Evolutionary conservation across 225 moss, liverwort and hornwort genomes (phyloP).

Genomic region (Climacium dendroides): DNA sequence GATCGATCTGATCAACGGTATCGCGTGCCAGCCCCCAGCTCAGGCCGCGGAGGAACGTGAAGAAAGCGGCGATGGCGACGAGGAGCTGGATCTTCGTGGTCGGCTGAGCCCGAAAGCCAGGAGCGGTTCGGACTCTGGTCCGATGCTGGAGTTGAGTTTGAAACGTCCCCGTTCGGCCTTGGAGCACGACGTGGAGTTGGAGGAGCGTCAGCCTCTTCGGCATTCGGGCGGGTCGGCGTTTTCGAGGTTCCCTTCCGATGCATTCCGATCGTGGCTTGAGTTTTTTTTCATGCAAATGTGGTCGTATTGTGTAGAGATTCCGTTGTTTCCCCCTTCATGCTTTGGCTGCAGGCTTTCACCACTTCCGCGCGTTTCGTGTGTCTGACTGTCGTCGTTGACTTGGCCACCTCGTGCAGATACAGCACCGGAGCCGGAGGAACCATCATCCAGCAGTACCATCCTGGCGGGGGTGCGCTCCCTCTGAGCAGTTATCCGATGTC

Average conservation of each 20-base stretch:
- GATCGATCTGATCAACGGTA: constrained; percentile 74
- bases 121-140: constrained; percentile 40
- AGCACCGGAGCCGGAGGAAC: constrained; percentile 61
- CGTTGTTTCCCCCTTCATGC: not conserved
- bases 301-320: not conserved
- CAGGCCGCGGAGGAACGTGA: constrained; percentile 7
- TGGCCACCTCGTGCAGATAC: constrained; percentile 29
- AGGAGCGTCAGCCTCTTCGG: constrained; percentile 61
- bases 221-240: constrained; percentile 96
- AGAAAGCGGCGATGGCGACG: constrained; percentile 31
- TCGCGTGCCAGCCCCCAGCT: constrained; percentile 40
- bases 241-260: constrained; percentile 43
- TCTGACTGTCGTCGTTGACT: not conserved
- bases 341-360: not conserved
- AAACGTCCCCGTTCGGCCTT: constrained; percentile 57
- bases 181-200: constrained; percentile 37
- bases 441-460: constrained; percentile 52
- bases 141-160: constrained; percentile 70
- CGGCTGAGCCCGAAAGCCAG: constrained; percentile 50
- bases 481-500: constrained; percentile 25
- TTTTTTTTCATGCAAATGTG: not conserved
- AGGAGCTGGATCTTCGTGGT: constrained; percentile 38
- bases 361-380: not conserved
- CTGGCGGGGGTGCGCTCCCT: constrained; percentile 28
- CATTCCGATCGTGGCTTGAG: not conserved